Conservation (phyloP, 371 early-diverging fungal genomes). For the Zychaea mexicana region DNA sequence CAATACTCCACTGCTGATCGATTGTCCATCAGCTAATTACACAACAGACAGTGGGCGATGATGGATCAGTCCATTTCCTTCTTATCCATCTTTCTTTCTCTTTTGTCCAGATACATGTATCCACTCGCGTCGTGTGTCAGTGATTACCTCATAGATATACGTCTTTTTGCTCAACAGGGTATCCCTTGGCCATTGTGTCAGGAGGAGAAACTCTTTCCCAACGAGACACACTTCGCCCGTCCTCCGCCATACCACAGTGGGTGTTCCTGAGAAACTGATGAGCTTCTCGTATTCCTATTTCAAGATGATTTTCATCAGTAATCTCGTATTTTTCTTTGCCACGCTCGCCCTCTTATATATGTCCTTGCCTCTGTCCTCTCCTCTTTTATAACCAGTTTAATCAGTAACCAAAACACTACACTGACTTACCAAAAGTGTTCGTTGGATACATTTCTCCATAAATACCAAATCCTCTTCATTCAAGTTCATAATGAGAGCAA, state of each 20-base stretch:
- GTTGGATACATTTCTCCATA: constrained; percentile 92
- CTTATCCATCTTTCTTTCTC: neutral
- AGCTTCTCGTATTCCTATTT: constrained; percentile 47
- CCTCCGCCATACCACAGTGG: constrained; percentile 93
- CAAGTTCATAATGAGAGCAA: constrained; percentile 88
- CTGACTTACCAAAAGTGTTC: constrained; percentile 74
- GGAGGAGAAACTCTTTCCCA: constrained; percentile 89
- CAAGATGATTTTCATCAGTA: neutral
- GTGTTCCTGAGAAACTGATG: constrained; percentile 89
- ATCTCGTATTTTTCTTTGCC: too few relatives aligned
- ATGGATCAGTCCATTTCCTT: neutral
- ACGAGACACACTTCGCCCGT: constrained; percentile 92
- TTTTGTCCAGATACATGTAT: neutral
- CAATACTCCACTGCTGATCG: constrained; percentile 91
- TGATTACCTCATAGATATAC: constrained; percentile 62
- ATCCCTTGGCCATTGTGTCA: constrained; percentile 88
- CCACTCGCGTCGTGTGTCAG: neutral
- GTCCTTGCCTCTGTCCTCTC: too few relatives aligned
- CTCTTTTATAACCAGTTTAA: neutral
- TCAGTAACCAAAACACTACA: neutral
- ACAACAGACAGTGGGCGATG: neutral
- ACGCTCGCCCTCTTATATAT: too few relatives aligned
- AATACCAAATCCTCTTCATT: constrained; percentile 90
- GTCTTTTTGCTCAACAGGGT: constrained; percentile 75
- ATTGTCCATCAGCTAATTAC: constrained; percentile 82